phyloP scores from a whole-genome alignment of 2,329 filamentous ascomycete species.

The Colletotrichum sublineola region DNA sequence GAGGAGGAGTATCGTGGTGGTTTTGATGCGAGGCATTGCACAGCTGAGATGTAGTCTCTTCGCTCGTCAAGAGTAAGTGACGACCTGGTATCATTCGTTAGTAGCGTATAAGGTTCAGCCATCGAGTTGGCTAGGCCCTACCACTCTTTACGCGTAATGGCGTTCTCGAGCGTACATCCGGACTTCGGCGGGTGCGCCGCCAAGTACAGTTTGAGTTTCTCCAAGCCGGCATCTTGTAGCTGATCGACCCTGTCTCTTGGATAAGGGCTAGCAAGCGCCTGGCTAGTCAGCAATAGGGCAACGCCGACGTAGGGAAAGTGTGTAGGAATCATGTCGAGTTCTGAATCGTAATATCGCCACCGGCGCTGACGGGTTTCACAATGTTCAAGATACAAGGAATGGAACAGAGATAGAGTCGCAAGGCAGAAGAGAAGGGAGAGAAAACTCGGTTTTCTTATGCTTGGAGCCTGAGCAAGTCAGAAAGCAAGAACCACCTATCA shows the following conservation, averaged over 20 bases:
- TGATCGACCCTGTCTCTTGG: conserved; percentile 24
- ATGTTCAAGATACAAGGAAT: too few relatives aligned
- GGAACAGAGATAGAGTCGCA: too few relatives aligned
- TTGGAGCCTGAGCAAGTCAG: too few relatives aligned
- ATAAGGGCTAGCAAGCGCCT: conserved; percentile 6
- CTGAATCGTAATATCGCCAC: too few relatives aligned
- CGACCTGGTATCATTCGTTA: not conserved
- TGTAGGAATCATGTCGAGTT: not conserved
- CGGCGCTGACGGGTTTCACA: too few relatives aligned
- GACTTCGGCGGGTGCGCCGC: conserved; percentile 1
- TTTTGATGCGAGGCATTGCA: conserved; percentile 44
- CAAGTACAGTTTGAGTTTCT: conserved; percentile 9
- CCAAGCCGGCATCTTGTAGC: conserved; percentile 12
- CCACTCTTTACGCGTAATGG: conserved; percentile 31
- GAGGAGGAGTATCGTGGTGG: conserved; percentile 32
- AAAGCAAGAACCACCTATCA: too few relatives aligned
- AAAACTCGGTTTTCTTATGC: too few relatives aligned
- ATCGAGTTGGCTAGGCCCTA: not conserved
- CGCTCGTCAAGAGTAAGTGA: conserved; percentile 18
- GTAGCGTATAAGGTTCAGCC: not conserved
- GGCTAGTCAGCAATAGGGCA: not conserved
- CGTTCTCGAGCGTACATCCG: conserved; percentile 19
- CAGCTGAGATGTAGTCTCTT: conserved; percentile 45
- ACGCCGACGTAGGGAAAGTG: not conserved
- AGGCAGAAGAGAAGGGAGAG: too few relatives aligned